A percentile compares a stretch with the other conserved stretches of the same genome.
phyloP scores from a whole-genome alignment of 345 rosid species.

The Viola odorata region DNA sequence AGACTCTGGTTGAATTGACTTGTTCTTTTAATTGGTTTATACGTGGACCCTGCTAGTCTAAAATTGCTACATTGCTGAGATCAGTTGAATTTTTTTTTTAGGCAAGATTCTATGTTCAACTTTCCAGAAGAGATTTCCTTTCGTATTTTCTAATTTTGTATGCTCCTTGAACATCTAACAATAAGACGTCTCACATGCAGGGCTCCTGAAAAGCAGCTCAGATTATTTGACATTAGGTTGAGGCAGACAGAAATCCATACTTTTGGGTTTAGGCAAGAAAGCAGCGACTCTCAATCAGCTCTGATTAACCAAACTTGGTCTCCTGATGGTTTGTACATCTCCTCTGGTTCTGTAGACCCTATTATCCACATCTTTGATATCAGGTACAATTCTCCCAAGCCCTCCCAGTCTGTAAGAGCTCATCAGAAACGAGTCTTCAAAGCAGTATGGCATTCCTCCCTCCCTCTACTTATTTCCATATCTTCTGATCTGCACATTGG shows the following conservation, averaged over 20 bases:
- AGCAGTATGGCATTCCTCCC: constrained; percentile 75
- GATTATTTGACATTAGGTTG: constrained; percentile 70
- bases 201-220: constrained; percentile 70
- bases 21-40: neutral
- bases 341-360: constrained; percentile 96
- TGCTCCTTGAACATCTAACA: constrained; percentile 1
- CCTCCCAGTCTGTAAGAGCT: constrained; percentile 78
- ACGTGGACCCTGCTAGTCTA: no score
- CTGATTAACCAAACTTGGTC: constrained; percentile 92
- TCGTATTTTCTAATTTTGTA: neutral
- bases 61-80: neutral
- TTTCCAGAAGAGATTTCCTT: neutral
- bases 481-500: constrained; percentile 86
- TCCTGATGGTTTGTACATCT: constrained; percentile 68
- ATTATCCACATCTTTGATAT: constrained; percentile 82
- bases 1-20: neutral
- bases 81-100: neutral
- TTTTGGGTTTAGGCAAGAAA: constrained; percentile 94
- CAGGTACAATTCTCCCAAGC: constrained; percentile 65
- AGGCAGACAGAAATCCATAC: constrained; percentile 76
- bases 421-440: constrained; percentile 84
- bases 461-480: constrained; percentile 72
- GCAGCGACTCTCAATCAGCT: constrained; percentile 90
- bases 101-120: neutral
- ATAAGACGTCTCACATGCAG: constrained; percentile 33